Conservation (phyloP, 108 stramenopile genomes). For the Cyclotella baltica region DNA sequence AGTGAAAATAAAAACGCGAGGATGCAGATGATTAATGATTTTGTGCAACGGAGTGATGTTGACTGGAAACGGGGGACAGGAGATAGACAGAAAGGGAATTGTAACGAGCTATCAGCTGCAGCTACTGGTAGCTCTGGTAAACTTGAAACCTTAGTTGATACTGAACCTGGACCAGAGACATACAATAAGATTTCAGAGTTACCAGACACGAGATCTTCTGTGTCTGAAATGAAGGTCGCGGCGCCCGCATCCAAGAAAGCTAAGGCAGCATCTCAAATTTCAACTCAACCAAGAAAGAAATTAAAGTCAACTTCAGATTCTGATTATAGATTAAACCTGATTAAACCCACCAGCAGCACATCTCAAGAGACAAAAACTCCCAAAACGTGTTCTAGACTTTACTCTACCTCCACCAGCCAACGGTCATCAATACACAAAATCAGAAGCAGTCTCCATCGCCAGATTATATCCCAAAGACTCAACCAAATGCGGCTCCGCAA, state of each 20-base stretch:
- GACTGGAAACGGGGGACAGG: background rate
- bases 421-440: slow-evolving; percentile 13
- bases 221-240: too few relatives aligned
- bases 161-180: background rate
- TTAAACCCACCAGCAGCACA: background rate
- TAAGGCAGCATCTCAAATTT: background rate
- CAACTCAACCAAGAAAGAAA: background rate
- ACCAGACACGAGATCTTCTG: too few relatives aligned
- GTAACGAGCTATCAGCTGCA: background rate
- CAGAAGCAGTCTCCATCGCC: slow-evolving; percentile 17
- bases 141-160: background rate
- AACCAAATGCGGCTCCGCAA: background rate
- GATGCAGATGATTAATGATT: background rate
- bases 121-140: background rate
- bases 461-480: background rate
- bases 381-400: background rate
- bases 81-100: background rate
- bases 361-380: background rate
- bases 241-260: background rate
- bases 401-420: slow-evolving; percentile 13
- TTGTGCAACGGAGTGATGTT: background rate
- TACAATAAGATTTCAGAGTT: background rate
- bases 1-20: background rate
- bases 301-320: background rate
- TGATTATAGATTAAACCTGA: background rate